Percentiles rank a stretch among this genome's conserved stretches.
phyloP scores from a whole-genome alignment of 1,139 yeast species.

The Meyerozyma sp. region DNA sequence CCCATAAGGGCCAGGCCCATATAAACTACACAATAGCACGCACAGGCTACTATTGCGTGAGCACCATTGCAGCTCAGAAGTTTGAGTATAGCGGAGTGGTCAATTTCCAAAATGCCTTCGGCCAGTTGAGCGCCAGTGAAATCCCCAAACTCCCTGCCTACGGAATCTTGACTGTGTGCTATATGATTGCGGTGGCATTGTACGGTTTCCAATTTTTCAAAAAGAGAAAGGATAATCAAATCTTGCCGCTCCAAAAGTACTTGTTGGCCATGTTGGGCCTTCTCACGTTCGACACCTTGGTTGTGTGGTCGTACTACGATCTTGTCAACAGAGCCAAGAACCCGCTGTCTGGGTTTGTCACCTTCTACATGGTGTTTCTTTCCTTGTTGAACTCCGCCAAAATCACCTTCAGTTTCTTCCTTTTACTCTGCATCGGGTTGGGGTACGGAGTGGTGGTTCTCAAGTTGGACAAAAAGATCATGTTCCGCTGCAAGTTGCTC shows the following conservation, averaged over 20 bases:
- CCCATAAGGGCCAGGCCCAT: conserved; percentile 54
- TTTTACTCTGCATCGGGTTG: conserved; percentile 76
- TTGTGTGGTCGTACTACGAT: conserved; percentile 90
- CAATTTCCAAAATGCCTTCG: conserved; percentile 86
- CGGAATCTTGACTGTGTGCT: conserved; percentile 79
- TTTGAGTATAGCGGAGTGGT: conserved; percentile 57
- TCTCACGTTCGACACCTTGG: conserved; percentile 77
- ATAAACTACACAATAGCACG: conserved; percentile 58
- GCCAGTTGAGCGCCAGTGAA: conserved; percentile 83
- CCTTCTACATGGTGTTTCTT: conserved; percentile 69
- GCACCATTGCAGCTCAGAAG: conserved; percentile 33
- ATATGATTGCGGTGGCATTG: conserved; percentile 72
- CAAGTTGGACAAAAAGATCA: conserved; percentile 66
- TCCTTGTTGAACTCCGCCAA: conserved; percentile 77
- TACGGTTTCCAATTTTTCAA: conserved; percentile 85
- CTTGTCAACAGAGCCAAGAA: conserved; percentile 59
- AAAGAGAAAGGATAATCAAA: conserved; percentile 70
- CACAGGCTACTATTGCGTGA: conserved; percentile 91
- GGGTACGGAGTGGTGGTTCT: conserved; percentile 95
- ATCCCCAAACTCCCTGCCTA: conserved; percentile 87
- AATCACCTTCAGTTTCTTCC: conserved; percentile 82
- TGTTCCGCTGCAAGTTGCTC: conserved; percentile 76
- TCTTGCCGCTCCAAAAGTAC: conserved; percentile 87
- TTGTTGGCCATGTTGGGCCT: conserved; percentile 80
- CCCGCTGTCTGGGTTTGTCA: conserved; percentile 51